phyloP scores from a whole-genome alignment of 148 eudicot genomes.

The Vaccinium macrocarpon region DNA sequence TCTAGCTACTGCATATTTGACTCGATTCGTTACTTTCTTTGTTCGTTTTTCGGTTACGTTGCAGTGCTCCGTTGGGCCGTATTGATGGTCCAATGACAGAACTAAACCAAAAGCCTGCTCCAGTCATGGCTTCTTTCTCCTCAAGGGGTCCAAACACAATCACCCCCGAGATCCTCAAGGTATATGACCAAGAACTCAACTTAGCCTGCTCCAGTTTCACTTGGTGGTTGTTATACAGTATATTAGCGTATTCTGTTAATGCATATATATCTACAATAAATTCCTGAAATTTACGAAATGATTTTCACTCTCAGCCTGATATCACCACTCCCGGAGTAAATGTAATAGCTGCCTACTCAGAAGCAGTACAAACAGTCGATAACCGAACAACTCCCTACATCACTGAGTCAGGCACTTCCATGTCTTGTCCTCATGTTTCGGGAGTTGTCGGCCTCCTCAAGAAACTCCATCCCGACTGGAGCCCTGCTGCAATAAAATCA shows the following conservation, averaged over 20 bases:
- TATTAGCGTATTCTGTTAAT: not conserved
- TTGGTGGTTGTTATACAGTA: not conserved
- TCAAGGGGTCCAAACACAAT: slow-evolving; percentile 62
- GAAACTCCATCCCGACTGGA: slow-evolving; percentile 54
- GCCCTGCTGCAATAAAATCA: slow-evolving; percentile 63
- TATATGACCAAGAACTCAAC: not conserved
- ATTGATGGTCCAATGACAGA: slow-evolving; percentile 22
- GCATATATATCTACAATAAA: not conserved
- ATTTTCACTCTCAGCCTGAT: slow-evolving; percentile 46
- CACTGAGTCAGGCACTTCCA: slow-evolving; percentile 54
- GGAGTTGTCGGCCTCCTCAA: slow-evolving; percentile 62
- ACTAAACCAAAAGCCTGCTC: slow-evolving; percentile 46
- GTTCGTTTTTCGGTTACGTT: not conserved
- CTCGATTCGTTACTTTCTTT: not conserved
- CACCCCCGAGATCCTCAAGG: slow-evolving; percentile 65
- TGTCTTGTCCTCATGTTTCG: slow-evolving; percentile 73
- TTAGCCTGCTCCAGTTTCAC: not conserved
- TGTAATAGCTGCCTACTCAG: slow-evolving; percentile 54
- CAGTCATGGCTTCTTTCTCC: slow-evolving; percentile 59
- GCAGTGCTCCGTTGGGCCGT: slow-evolving; percentile 34
- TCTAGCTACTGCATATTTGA: not conserved
- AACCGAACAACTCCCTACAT: slow-evolving; percentile 27
- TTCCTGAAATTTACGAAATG: not conserved
- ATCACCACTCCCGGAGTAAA: slow-evolving; percentile 72
- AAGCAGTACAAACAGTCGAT: not conserved